A percentile compares a stretch with the other conserved stretches of the same genome.
These are phyloP conservation scores for Termitomyces bulborhizus DNA, from an alignment of 768 basidiomycete genomes.

Conservation along the genomic window DNA sequence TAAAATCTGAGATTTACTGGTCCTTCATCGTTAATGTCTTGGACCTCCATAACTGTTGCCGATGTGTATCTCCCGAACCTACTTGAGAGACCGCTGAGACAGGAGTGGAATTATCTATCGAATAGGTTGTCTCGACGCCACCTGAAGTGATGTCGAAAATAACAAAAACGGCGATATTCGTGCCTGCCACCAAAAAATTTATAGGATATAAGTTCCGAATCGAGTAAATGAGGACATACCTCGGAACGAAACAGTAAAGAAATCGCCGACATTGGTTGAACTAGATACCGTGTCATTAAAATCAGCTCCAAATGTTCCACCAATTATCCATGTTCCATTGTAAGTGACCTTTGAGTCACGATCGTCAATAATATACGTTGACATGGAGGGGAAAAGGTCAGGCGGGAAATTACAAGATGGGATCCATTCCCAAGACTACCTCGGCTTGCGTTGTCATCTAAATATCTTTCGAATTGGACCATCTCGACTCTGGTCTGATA, in stretches of 20 bases:
- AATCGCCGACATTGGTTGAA: conserved; percentile 27
- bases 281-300: conserved; percentile 25
- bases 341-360: conserved; percentile 23
- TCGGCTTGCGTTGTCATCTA: not conserved
- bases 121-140: conserved; percentile 30
- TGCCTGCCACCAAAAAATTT: conserved; percentile 17
- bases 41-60: conserved; percentile 32
- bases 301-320: conserved; percentile 20
- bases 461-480: conserved; percentile 1
- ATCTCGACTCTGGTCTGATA: conserved; percentile 3
- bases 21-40: conserved; percentile 15
- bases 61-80: conserved; percentile 20
- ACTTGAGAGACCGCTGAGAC: conserved; percentile 20
- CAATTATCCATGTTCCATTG: conserved; percentile 26
- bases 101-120: conserved; percentile 23
- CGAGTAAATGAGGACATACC: conserved; percentile 16
- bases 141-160: conserved; percentile 27
- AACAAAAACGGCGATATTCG: conserved; percentile 27
- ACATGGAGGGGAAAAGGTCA: not conserved
- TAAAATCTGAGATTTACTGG: conserved; percentile 23
- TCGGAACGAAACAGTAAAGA: conserved; percentile 26
- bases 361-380: conserved; percentile 29
- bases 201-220: no score
- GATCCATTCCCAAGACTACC: not conserved
- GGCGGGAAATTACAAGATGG: not conserved